Percentiles rank a stretch among this genome's conserved stretches.
Evolutionary conservation across 106 monocot genomes (phyloP).

Genomic region (Agapanthus africanus): DNA sequence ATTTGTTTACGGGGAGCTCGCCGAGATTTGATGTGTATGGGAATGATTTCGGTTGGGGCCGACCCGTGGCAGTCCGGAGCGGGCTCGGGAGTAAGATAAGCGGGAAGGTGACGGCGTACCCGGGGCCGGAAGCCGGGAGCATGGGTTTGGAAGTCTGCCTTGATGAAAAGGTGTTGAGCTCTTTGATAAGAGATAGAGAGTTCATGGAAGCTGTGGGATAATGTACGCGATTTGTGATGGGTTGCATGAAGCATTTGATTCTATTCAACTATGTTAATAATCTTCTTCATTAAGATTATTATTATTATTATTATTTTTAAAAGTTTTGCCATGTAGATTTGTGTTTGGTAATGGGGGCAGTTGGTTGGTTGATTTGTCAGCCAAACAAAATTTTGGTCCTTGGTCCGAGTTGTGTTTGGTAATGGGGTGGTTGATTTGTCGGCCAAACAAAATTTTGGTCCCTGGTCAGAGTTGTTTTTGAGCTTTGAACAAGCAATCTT

Average conservation of each 20-base stretch:
- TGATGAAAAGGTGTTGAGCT: not conserved
- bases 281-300: not conserved
- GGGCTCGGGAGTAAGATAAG: constrained; percentile 30
- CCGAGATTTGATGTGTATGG: constrained; percentile 49
- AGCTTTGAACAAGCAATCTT: too few species aligned
- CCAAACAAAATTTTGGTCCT: too few species aligned
- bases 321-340: not conserved
- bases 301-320: not conserved
- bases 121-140: constrained; percentile 26
- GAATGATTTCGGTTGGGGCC: constrained; percentile 62
- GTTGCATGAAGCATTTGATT: not conserved
- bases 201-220: constrained; percentile 20
- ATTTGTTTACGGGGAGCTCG: constrained; percentile 21
- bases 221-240: not conserved
- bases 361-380: not conserved
- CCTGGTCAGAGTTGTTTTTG: too few species aligned
- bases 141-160: constrained; percentile 39
- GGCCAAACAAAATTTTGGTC: too few species aligned
- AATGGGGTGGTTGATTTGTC: too few species aligned
- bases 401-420: too few species aligned
- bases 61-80: constrained; percentile 31
- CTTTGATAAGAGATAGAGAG: constrained; percentile 19
- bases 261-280: not conserved
- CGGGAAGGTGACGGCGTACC: constrained; percentile 30
- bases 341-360: not conserved